Conservation (phyloP, 768 basidiomycete species). For the Lactarius tabidus region DNA sequence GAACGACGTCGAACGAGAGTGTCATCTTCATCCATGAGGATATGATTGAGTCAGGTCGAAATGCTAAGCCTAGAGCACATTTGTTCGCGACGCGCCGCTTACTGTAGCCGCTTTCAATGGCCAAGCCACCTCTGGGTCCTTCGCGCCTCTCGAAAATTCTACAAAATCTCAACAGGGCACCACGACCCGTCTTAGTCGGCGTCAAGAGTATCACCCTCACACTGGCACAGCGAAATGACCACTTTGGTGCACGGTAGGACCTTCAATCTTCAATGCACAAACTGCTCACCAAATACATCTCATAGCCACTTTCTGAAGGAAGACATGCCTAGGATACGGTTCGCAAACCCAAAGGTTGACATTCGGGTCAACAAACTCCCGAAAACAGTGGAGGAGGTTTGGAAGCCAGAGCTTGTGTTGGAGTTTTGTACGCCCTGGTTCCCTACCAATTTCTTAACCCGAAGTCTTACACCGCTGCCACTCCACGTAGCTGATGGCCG, state of each 20-base stretch:
- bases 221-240: conserved; percentile 59
- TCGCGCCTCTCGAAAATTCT: conserved; percentile 56
- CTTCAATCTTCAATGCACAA: not conserved
- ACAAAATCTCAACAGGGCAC: conserved; percentile 45
- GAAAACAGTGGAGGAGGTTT: conserved; percentile 51
- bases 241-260: conserved; percentile 68
- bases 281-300: not conserved
- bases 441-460: not conserved
- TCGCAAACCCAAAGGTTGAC: conserved; percentile 62
- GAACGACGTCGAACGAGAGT: conserved; percentile 54
- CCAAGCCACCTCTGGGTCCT: conserved; percentile 38
- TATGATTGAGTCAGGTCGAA: not conserved
- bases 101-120: not conserved
- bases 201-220: conserved; percentile 54
- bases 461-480: not conserved
- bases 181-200: conserved; percentile 45
- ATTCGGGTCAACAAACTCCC: conserved; percentile 54
- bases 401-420: conserved; percentile 58
- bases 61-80: too few species aligned
- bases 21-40: conserved; percentile 37
- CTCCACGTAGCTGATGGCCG: conserved; percentile 47
- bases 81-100: not conserved
- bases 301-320: conserved; percentile 74
- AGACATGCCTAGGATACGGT: conserved; percentile 72
- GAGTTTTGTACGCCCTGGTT: conserved; percentile 53